Evolutionary conservation across 2,329 filamentous ascomycete genomes (phyloP), one percentile per base, ranked within the genome.

Genomic region (Epichloe brachyelytri): DNA sequence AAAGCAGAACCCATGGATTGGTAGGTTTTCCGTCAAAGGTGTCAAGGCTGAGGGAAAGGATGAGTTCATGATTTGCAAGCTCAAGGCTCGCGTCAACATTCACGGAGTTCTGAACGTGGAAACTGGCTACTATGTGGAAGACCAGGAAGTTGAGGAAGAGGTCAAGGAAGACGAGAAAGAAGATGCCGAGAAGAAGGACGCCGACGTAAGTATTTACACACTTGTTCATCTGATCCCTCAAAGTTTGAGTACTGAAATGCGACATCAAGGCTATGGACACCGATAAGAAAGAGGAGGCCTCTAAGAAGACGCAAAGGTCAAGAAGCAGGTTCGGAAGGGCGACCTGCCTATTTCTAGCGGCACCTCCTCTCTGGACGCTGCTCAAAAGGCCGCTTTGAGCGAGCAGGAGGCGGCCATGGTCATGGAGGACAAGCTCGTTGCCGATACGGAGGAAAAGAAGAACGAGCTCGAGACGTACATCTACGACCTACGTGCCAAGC

Each of bases 41-140:
- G 91, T 98, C 65, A 90, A 96, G 79, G 85, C 88, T 40, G 88
- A 95, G 65, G 80, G 83, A 58, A 90, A 93, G 67, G 88, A 94
- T 54, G 93, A 97, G 67, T 98, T 97, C 70, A 97, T 98, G 91
- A 94, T 97, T 64, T 98, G 93, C 85, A 98, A 98, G 77, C 83
- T 98, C 56, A 97, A 97, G 80, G 91, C 93, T 46, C 84, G 93
- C 57, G 80, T 98, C 51, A 98, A 98, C 73, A 80, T 97, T 57
- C 90, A 97, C 74, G 93, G 93, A 68, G 81, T 98, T 53, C 77
- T 98, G 58, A 97, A 97, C 66, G 86, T 98, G 38, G 93, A 98
- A 75, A 90, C 83, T 56, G 93, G 90, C 54, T 98, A 98, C 77
- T 97, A 88, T 63, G 93, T 98, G 50, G 93, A 98, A 75, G 93